Conservation (phyloP, 116 monocot genomes). For the Cymodocea nodosa region DNA sequence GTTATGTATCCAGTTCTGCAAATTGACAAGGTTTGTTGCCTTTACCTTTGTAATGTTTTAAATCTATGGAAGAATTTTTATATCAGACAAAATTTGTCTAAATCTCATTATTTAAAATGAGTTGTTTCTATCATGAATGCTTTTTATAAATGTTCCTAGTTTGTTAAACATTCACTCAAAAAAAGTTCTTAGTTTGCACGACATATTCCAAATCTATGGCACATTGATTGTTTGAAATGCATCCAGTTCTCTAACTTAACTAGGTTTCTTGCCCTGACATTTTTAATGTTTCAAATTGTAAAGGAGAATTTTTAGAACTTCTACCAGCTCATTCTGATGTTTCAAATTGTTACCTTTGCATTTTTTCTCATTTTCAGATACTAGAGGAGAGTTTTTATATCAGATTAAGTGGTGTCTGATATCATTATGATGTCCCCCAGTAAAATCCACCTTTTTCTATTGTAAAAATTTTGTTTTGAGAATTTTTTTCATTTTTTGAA, state of each 20-base stretch:
- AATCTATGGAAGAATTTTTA: too few species aligned
- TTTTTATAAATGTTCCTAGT: too few species aligned
- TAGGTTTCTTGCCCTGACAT: neutral
- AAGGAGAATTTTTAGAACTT: neutral
- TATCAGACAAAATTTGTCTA: too few species aligned
- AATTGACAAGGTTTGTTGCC: conserved; percentile 74
- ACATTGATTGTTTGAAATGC: too few species aligned
- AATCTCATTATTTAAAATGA: too few species aligned
- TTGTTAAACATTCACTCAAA: too few species aligned
- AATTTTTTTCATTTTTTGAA: neutral
- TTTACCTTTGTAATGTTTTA: conserved; percentile 1
- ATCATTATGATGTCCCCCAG: neutral
- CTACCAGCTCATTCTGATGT: neutral
- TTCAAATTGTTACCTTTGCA: neutral
- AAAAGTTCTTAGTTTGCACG: too few species aligned
- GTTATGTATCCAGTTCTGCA: conserved; percentile 96
- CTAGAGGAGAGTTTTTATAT: neutral
- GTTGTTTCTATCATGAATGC: too few species aligned
- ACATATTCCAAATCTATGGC: too few species aligned
- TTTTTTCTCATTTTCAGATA: neutral
- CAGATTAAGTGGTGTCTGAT: neutral
- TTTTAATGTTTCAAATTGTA: neutral
- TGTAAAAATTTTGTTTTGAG: too few species aligned
- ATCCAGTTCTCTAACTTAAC: too few species aligned
- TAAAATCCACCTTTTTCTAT: too few species aligned